Base-by-base conservation (phyloP, 306 rosid species). In the Malus sieversii region DNA sequence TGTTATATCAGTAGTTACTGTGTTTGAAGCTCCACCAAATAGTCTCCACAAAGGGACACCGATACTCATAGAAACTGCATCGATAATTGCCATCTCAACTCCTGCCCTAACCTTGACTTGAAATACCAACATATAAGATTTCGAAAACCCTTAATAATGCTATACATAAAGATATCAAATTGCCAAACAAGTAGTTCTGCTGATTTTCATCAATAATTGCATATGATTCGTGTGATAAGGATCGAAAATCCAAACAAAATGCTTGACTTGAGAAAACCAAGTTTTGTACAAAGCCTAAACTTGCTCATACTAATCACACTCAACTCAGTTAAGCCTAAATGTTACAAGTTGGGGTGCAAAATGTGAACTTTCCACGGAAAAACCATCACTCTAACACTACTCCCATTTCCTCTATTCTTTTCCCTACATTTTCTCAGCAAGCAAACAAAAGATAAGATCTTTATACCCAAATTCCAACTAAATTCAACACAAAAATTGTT, bases 91-190 rank as follows among this genome's bases (percentile, higher is more conserved):
- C 97, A 94, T 94, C 82, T 94, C 98, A 32, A 94, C 87, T 81
- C 98, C 98, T 40, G 97, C 98, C 82, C 98, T 92, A 69, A 90
- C 98, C 98, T 95, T 87, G 84, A 87, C 83, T 63, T 45, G 75
- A 80, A 78, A 60, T 15, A 73, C n/a, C 67, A 51, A 27, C n/a
- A 8, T 19, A 30, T 27, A 52, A 61, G 53, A 51, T 38, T n/a
- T 42, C 7, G 27, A 4, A 45, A 68, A 25, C 55, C 71, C 11
- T 42, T 1, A 15, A 48, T n/a, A 38, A 25, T 3, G 23, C 23
- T 60, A 27, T 44, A 73, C 46, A 61, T 44, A 40, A 44, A 60
- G 60, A 74, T 42, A 61, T 74, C 20, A 44, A 62, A 61, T 58
- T 42, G 60, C 13, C 25, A 42, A 8, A 60, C 29, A 60, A 13